Base-by-base conservation (phyloP, 2,329 filamentous ascomycete species). In the Epichloe baconii region DNA sequence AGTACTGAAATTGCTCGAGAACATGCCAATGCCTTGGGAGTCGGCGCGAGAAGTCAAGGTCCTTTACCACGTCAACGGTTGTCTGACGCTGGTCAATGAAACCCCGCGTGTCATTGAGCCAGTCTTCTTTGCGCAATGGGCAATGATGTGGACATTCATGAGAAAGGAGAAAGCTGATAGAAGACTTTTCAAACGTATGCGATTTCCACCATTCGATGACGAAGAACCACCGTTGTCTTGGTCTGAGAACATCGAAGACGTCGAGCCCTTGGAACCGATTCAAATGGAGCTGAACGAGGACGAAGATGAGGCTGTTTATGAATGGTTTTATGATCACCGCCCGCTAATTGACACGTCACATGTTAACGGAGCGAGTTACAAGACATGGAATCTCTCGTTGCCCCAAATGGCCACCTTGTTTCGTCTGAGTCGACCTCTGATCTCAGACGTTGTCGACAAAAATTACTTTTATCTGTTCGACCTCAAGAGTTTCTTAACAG, bases 11-110 rank as follows among this genome's bases (percentile, higher is more conserved):
- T 77, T 98, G 23, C 70, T 98, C 52, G 93, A 98, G 73, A 98
- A 98, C 62, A 98, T 98, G 93, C 93, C 93, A 4, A 98, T 98
- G 93, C 93, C 93, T 0, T 98, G 93, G 93, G 93, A 98, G 71
- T 93, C 89, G 52, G 83, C 88, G 26, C 82, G 90, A 56, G 93
- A 98, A 64, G 94, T 98, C 55, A 97, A 97, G 71, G 93, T 98
- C 31, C 76, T 98, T 12, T 98, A 98, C 67, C 93, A 98, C 64
- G 90, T 97, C 61, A 98, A 98, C 63, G 93, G 93, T 34, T 98
- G 94, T 64, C 70, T 98, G 69, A 98, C 93, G 2, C 72, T 98
- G 51, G 94, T 98, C 62, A 98, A 98, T 66, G 93, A 98, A 72
- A 88, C 85, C 6, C 93, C 94, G 14, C 81, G 94, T 61, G 94